Evolutionary conservation across 176 grass and related monocot species (phyloP).

Genomic region (Rhynchospora tenuis): DNA sequence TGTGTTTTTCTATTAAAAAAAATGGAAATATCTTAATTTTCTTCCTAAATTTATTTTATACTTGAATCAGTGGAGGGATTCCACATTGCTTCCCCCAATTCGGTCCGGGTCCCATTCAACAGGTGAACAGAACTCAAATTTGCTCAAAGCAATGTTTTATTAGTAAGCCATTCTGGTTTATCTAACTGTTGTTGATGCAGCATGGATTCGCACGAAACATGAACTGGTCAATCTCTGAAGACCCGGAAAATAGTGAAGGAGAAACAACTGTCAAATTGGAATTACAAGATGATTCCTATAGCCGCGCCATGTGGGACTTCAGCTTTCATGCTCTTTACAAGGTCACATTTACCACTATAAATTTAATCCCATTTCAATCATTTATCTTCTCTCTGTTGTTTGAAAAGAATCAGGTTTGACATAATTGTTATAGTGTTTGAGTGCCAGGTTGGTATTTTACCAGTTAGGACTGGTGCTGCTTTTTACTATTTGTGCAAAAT

Average conservation of each 20-base stretch:
- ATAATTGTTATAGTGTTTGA: background rate
- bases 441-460: background rate
- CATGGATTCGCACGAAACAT: constrained; percentile 94
- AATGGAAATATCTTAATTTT: background rate
- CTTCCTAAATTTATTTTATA: constrained; percentile 5
- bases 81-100: constrained; percentile 99
- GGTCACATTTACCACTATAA: constrained; percentile 27
- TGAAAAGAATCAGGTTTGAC: background rate
- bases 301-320: constrained; percentile 97
- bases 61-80: constrained; percentile 73
- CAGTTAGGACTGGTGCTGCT: background rate
- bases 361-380: background rate
- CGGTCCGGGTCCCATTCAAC: constrained; percentile 82
- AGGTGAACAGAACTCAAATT: constrained; percentile 40
- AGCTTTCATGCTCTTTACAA: constrained; percentile 95
- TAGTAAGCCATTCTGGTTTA: background rate
- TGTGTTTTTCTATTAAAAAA: background rate
- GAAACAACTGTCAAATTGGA: constrained; percentile 74
- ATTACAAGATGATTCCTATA: constrained; percentile 78
- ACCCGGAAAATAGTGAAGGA: constrained; percentile 67
- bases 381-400: background rate
- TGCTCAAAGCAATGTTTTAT: background rate
- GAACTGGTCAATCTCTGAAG: constrained; percentile 71
- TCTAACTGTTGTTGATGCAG: constrained; percentile 23
- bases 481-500: background rate